Evolutionary conservation across 1,139 yeast species (phyloP), one percentile per base, ranked within the genome.

Genomic region (Protomyces lactucae-debilis): DNA sequence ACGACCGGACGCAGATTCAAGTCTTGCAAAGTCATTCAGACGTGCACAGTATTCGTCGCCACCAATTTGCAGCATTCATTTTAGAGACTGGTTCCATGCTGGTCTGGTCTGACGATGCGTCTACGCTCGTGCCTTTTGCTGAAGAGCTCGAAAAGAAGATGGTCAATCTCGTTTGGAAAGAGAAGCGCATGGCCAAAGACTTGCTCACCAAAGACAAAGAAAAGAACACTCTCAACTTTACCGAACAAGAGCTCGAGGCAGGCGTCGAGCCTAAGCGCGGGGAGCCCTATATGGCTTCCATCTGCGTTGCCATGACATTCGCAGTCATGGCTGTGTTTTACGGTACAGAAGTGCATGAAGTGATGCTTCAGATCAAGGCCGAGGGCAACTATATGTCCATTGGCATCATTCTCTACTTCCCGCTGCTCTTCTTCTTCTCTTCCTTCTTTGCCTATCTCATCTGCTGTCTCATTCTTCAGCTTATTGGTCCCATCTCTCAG

Each of bases 401-500:
- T 5, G 61, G 53, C 43, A 60, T 52, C 16, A 35, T 65, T 16
- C 51, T 57, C 43, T 65, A 65, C 57, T 37, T 65, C 12, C 67
- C 67, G 8, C 54, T 60, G 16, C 57, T 63, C 54, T 43, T 57
- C 52, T 53, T 63, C 55, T 56, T 65, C 28, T 63, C 64, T 18
- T 54, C 57, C 25, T 65, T 65, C 55, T 65, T 65, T 32, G 55
- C 56, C 18, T 54, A 63, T 48, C 66, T 65, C 52, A 64, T 63
- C 14, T 52, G 66, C 21, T 52, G 52, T 21, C 45, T 59, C 5
- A 43, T 59, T 28, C 45, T 57, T 25, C 69, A 66, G 52, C 56
- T 66, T 21, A 21, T 67, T 45, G 69, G 69, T 10, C 69, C 69
- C 8, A 66, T 67, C 35, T 53, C 68, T 14, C 69, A 67, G 45